phyloP scores from a whole-genome alignment of 2,329 filamentous ascomycete species.

The Magnaporthiopsis rhizophila region DNA sequence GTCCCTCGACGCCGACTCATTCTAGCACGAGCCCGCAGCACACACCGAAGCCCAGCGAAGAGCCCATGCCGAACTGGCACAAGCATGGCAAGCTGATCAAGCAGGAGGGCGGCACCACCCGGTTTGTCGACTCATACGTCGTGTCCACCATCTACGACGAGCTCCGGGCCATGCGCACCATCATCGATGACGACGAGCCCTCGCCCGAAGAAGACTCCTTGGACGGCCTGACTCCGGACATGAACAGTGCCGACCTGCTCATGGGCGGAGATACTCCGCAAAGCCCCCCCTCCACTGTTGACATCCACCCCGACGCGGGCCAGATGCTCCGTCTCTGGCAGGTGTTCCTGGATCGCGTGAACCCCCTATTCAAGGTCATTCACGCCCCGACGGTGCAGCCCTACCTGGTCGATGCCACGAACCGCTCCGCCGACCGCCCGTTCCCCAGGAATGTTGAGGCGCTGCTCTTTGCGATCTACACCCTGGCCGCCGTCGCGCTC shows the following conservation, averaged over 20 bases:
- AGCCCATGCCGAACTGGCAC: slow-evolving; percentile 28
- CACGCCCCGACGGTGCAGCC: slow-evolving; percentile 64
- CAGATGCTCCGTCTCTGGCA: slow-evolving; percentile 70
- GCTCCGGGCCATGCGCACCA: slow-evolving; percentile 52
- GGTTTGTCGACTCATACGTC: slow-evolving; percentile 50
- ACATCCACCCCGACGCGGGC: slow-evolving; percentile 55
- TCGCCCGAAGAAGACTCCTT: slow-evolving; percentile 33
- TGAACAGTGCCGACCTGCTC: slow-evolving; percentile 39
- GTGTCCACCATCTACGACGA: slow-evolving; percentile 48
- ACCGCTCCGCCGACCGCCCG: slow-evolving; percentile 35
- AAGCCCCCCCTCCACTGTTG: slow-evolving; percentile 29
- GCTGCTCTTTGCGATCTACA: slow-evolving; percentile 58
- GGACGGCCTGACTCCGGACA: slow-evolving; percentile 42
- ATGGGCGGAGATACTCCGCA: slow-evolving; percentile 32
- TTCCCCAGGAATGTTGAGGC: slow-evolving; percentile 53
- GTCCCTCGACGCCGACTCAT: slow-evolving; percentile 13
- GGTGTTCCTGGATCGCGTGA: slow-evolving; percentile 64
- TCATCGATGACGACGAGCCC: slow-evolving; percentile 46
- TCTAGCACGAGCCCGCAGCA: slow-evolving; percentile 12
- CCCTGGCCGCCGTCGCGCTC: slow-evolving; percentile 49
- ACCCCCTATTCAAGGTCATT: slow-evolving; percentile 64
- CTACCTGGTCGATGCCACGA: slow-evolving; percentile 54
- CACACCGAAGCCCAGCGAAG: slow-evolving; percentile 22
- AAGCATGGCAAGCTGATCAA: slow-evolving; percentile 46
- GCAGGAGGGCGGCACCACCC: slow-evolving; percentile 44